These are phyloP conservation scores for Phalaenopsis equestris DNA, from an alignment of 106 monocot genomes.

Conservation along the genomic window DNA sequence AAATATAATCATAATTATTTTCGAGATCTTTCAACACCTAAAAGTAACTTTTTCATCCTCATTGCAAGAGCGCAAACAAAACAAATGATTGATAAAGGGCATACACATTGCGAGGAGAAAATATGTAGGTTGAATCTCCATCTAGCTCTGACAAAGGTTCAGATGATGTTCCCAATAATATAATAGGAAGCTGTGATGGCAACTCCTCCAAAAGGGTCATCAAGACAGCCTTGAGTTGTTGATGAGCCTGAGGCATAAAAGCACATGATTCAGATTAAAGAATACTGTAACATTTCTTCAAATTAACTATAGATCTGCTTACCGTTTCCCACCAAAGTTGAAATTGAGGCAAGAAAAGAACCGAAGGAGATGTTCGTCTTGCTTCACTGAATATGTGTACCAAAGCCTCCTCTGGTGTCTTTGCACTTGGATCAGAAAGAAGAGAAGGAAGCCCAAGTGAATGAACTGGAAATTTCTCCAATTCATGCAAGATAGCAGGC, in stretches of 20 bases:
- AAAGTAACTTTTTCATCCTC: not conserved
- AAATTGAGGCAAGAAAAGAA: conserved; percentile 91
- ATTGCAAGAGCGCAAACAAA: not conserved
- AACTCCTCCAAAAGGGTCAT: conserved; percentile 55
- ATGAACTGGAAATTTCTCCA: conserved; percentile 99
- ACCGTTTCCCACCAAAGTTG: conserved; percentile 99
- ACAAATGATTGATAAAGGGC: conserved; percentile 7
- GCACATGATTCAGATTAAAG: conserved; percentile 12
- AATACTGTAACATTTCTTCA: not conserved
- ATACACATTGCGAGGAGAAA: conserved; percentile 40
- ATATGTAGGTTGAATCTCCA: conserved; percentile 42
- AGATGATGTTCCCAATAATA: conserved; percentile 49
- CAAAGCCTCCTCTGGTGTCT: conserved; percentile 94
- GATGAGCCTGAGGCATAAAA: conserved; percentile 37
- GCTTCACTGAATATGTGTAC: conserved; percentile 99
- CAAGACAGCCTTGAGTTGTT: conserved; percentile 64
- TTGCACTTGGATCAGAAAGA: conserved; percentile 98
- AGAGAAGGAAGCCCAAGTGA: conserved; percentile 94
- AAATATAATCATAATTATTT: no score
- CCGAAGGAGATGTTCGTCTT: conserved; percentile 82
- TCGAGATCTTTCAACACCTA: no score
- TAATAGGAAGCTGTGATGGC: conserved; percentile 50
- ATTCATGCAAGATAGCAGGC: conserved; percentile 88
- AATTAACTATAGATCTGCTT: conserved; percentile 23
- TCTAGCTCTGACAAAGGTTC: conserved; percentile 32